Base-by-base conservation (phyloP, 129 eudicot genomes). In the Logfia minima region DNA sequence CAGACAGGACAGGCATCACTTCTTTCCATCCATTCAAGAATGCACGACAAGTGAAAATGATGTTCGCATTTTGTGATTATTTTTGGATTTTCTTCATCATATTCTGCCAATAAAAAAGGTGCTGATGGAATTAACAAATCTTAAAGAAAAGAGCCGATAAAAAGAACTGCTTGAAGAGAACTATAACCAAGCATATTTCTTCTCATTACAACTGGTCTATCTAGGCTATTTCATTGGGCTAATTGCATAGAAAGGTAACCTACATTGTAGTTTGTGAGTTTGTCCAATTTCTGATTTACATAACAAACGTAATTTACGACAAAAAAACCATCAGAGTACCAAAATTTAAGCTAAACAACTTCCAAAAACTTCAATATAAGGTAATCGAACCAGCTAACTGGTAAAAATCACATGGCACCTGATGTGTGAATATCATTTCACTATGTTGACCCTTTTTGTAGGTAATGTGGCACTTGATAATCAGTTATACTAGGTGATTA, bases 21-120 rank as follows among this genome's bases (percentile, higher is more conserved):
- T 85, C 98, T 89, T 78, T 93, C 98, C 98, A 93, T 81, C 98
- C 98, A 93, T 79, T 91, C 98, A 48, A 91, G 86, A 80, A 93
- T 93, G 84, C 98, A 93, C 16, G 97, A 83, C 34, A 93, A 88
- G 80, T 93, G 98, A 80, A 93, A 93, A 85, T 93, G 91, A 77
- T 93, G 98, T 81, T 91, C 97, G 2, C 98, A 93, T 81, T 89
- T 93, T 6, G 97, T 93, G 73, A 86, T 75, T 64, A 93, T 81
- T 81, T 93, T 93, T 56, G 98, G 98, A 84, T 93, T 93, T 2
- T 90, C 98, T 58, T 56, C 88, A 72, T 88, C 96, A 75, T 93
- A 93, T 74, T 93, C 98, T 93, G 96, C 87, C 85, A 19, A 80
- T 39, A 51, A 34, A 68, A 34, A 26, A n/a, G 64, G 61, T 18